Percentiles rank a stretch among this genome's conserved stretches.
Conservation (phyloP, 805 yeast species). For the Danielozyma ontarioensis region DNA sequence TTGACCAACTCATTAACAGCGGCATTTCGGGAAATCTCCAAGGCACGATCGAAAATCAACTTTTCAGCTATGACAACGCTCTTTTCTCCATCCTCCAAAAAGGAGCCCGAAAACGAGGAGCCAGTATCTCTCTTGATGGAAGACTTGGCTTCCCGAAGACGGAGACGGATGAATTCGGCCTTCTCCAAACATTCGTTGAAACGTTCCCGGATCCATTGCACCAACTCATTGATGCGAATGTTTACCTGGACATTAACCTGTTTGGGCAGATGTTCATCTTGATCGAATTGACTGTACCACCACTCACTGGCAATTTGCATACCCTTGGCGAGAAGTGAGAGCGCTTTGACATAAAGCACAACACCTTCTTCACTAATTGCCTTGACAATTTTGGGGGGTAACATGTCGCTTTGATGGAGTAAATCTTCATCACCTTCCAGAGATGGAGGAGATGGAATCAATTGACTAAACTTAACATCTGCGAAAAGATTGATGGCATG, state of each 20-base stretch:
- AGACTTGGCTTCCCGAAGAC: constrained; percentile 47
- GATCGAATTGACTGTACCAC: constrained; percentile 59
- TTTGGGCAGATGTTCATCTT: constrained; percentile 7
- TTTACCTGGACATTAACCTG: constrained; percentile 16
- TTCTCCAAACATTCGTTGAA: constrained; percentile 86
- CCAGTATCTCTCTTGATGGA: constrained; percentile 16
- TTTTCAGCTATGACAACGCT: constrained; percentile 63
- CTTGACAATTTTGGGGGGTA: constrained; percentile 55
- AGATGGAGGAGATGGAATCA: constrained; percentile 70
- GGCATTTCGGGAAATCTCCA: constrained; percentile 87
- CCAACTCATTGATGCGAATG: constrained; percentile 55
- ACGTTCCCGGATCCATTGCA: constrained; percentile 87
- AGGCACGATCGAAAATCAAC: constrained; percentile 84
- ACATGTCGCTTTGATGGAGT: constrained; percentile 33
- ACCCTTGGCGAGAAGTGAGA: constrained; percentile 77
- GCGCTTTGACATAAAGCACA: constrained; percentile 74
- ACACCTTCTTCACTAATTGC: constrained; percentile 81
- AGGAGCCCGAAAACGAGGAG: constrained; percentile 2
- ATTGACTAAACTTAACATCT: constrained; percentile 82
- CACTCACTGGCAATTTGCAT: constrained; percentile 83
- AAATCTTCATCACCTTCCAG: constrained; percentile 32
- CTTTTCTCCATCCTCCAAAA: constrained; percentile 3
- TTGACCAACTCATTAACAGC: constrained; percentile 83
- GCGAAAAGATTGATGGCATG: constrained; percentile 87
- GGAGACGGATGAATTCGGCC: constrained; percentile 71